Evolutionary conservation across 257 asterid genomes (phyloP).

Genomic region (Handroanthus guayacan): DNA sequence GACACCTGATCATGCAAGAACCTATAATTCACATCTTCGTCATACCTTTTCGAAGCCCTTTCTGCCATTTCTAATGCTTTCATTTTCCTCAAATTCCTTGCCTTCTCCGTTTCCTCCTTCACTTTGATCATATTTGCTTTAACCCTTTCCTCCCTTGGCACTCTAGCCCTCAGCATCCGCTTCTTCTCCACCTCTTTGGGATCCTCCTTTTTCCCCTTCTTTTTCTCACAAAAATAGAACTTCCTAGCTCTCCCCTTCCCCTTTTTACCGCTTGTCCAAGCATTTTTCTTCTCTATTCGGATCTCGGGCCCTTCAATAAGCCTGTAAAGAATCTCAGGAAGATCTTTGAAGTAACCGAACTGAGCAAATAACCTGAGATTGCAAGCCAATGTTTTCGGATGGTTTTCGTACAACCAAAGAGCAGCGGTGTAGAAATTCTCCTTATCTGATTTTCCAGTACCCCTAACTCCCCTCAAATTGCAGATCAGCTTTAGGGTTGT

Average conservation of each 20-base stretch:
- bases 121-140: conserved; percentile 32
- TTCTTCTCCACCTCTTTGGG: conserved; percentile 33
- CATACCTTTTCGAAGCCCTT: conserved; percentile 46
- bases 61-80: conserved; percentile 43
- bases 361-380: conserved; percentile 38
- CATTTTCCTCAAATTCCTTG: conserved; percentile 43
- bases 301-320: conserved; percentile 44
- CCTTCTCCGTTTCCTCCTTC: conserved; percentile 46
- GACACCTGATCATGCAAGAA: conserved; percentile 50
- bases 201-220: not conserved
- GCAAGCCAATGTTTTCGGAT: conserved; percentile 50
- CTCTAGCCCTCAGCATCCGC: conserved; percentile 31
- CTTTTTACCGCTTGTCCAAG: conserved; percentile 11
- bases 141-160: conserved; percentile 38
- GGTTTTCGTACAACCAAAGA: conserved; percentile 47
- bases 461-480: too few relatives aligned
- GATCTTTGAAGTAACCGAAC: conserved; percentile 54
- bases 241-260: conserved; percentile 17
- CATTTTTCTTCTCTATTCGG: not conserved
- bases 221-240: not conserved
- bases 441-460: conserved; percentile 32
- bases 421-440: conserved; percentile 50
- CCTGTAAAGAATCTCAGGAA: conserved; percentile 49
- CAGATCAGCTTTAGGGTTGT: conserved; percentile 38
- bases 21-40: conserved; percentile 46